Evolutionary conservation across 2,329 filamentous ascomycete species (phyloP).

Genomic region (Gliomastix tumulicola): DNA sequence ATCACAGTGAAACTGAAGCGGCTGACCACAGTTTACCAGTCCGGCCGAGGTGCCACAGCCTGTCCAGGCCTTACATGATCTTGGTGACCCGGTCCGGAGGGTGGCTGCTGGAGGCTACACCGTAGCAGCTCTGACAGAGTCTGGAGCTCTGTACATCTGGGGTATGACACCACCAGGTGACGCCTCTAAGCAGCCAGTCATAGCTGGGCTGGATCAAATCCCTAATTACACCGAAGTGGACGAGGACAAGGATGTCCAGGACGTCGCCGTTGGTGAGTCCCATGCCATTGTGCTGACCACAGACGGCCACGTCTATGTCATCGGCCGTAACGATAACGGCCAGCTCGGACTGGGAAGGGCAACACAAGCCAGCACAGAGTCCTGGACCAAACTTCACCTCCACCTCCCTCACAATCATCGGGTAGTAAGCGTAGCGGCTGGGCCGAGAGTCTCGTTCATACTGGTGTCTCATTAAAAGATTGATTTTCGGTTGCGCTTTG

Average conservation of each 20-base stretch:
- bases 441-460: conserved; percentile 42
- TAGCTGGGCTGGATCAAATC: conserved; percentile 17
- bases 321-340: conserved; percentile 50
- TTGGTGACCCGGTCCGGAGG: conserved; percentile 44
- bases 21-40: conserved; percentile 15
- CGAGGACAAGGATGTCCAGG: conserved; percentile 42
- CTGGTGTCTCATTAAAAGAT: conserved; percentile 12
- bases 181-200: conserved; percentile 20
- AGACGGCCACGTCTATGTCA: conserved; percentile 41
- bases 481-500: no score
- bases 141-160: conserved; percentile 56
- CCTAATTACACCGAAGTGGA: conserved; percentile 40
- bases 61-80: conserved; percentile 41
- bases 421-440: conserved; percentile 37
- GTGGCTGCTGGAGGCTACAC: conserved; percentile 51
- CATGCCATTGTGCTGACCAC: conserved; percentile 51
- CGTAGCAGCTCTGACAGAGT: conserved; percentile 49
- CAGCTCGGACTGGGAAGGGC: conserved; percentile 44
- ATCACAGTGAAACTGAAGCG: conserved; percentile 12
- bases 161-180: conserved; percentile 26
- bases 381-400: conserved; percentile 29
- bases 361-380: conserved; percentile 3
- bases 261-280: conserved; percentile 49
- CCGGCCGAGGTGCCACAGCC: conserved; percentile 31
- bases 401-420: conserved; percentile 13